Evolutionary conservation across 345 rosid species (phyloP).

Genomic region (Jatropha curcas): DNA sequence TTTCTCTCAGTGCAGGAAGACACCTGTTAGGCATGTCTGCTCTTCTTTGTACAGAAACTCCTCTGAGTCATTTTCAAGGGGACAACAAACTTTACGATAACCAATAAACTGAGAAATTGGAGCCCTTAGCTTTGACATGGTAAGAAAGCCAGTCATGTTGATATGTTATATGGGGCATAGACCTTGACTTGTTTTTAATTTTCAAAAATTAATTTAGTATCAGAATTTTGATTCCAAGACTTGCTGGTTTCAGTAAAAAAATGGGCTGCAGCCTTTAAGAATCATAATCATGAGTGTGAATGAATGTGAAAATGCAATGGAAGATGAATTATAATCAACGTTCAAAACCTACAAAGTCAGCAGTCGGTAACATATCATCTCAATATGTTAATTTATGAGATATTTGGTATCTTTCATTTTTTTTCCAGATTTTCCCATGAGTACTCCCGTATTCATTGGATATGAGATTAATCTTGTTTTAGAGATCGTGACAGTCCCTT

Average conservation of each 20-base stretch:
- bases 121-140: neutral
- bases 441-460: too few species aligned
- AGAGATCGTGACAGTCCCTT: too few species aligned
- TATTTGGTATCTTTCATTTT: too few species aligned
- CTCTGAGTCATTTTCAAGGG: slow-evolving; percentile 22
- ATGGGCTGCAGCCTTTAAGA: neutral
- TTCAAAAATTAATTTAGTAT: too few species aligned
- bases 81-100: neutral
- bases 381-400: neutral
- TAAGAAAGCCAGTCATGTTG: neutral
- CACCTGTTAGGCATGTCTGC: slow-evolving; percentile 12
- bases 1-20: neutral
- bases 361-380: neutral
- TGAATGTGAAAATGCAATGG: neutral
- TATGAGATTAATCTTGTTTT: too few species aligned
- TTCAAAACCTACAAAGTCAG: neutral
- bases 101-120: neutral
- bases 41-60: neutral
- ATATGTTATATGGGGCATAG: neutral
- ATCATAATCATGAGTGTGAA: neutral
- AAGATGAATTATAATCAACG: neutral
- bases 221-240: too few species aligned
- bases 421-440: too few species aligned
- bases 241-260: too few species aligned
- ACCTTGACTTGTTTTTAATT: slow-evolving; percentile 2